Evolutionary conservation across 805 yeast species (phyloP).

Genomic region (Pichia exigua): DNA sequence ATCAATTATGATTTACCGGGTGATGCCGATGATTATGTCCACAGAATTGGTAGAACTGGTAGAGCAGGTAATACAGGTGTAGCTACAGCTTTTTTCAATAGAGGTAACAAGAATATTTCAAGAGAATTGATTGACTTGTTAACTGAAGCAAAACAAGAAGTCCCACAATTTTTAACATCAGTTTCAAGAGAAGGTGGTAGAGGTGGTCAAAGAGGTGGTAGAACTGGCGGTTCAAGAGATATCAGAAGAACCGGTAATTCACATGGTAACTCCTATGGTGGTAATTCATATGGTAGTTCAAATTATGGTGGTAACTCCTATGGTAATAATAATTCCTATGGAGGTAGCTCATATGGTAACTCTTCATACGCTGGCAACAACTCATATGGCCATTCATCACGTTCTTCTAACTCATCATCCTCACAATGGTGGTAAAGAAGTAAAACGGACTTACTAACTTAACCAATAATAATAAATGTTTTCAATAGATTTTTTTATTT

Average conservation of each 20-base stretch:
- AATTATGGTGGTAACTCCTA: slow-evolving; percentile 13
- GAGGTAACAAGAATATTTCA: slow-evolving; percentile 84
- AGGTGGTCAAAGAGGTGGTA: slow-evolving; percentile 36
- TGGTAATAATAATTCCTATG: slow-evolving; percentile 12
- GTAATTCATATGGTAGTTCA: slow-evolving; percentile 7
- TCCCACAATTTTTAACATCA: slow-evolving; percentile 79
- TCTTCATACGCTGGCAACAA: slow-evolving; percentile 2
- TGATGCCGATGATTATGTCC: slow-evolving; percentile 97
- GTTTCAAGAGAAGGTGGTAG: slow-evolving; percentile 70
- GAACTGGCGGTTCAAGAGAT: slow-evolving; percentile 13
- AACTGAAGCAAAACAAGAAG: slow-evolving; percentile 95
- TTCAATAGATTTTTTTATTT: slow-evolving; percentile 5
- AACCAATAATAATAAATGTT: background rate
- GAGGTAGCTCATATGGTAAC: slow-evolving; percentile 30
- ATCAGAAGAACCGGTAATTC: slow-evolving; percentile 18
- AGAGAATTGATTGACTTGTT: slow-evolving; percentile 83
- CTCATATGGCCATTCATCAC: background rate
- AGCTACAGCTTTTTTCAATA: slow-evolving; percentile 97
- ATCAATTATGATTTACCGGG: slow-evolving; percentile 95
- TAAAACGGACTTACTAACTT: background rate
- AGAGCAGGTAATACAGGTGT: slow-evolving; percentile 99
- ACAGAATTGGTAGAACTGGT: slow-evolving; percentile 99
- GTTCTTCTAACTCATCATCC: slow-evolving; percentile 12
- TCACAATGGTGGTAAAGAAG: slow-evolving; percentile 30
- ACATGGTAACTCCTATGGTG: slow-evolving; percentile 10